Percentiles rank a stretch among this genome's conserved stretches.
phyloP scores from a whole-genome alignment of 208 protist genomes.

The Acanthamoeba divionensis region DNA sequence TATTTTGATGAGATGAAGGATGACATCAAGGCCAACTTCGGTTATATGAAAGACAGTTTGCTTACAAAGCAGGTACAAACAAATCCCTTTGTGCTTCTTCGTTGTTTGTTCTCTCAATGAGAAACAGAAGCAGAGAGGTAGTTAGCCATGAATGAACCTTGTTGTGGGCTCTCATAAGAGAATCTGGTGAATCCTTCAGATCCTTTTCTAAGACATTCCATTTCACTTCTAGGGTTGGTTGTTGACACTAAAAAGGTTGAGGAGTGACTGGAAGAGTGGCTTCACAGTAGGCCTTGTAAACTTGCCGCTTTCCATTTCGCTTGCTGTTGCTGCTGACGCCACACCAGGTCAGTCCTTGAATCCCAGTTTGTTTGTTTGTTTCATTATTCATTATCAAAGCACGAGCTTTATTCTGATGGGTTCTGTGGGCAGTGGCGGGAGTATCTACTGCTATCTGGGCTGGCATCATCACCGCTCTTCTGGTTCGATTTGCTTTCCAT shows the following conservation, averaged over 20 bases:
- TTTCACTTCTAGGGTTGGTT: too few species aligned
- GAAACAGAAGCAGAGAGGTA: too few species aligned
- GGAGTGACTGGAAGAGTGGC: slow-evolving; percentile 11
- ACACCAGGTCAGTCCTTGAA: background rate
- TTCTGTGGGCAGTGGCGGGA: slow-evolving; percentile 22
- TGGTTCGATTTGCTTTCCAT: too few species aligned
- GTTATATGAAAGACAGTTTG: slow-evolving; percentile 49
- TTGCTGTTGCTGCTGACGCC: slow-evolving; percentile 52
- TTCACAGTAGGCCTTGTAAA: slow-evolving; percentile 56
- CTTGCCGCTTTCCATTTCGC: slow-evolving; percentile 61
- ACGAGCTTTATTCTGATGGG: background rate
- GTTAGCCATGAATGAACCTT: too few species aligned
- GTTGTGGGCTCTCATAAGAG: too few species aligned
- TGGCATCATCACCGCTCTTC: slow-evolving; percentile 46
- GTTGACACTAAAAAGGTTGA: slow-evolving; percentile 4
- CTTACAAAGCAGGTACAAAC: slow-evolving; percentile 48
- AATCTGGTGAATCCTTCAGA: too few species aligned
- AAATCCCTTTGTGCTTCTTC: too few species aligned
- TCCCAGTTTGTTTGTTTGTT: background rate
- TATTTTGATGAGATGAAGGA: slow-evolving; percentile 22
- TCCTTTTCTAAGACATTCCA: too few species aligned
- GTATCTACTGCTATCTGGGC: slow-evolving; percentile 58
- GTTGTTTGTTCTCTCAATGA: too few species aligned
- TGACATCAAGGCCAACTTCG: slow-evolving; percentile 23
- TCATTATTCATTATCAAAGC: background rate